Conservation (phyloP, 1,284 basidiomycete genomes). For the Ustanciosporium gigantosporum region DNA sequence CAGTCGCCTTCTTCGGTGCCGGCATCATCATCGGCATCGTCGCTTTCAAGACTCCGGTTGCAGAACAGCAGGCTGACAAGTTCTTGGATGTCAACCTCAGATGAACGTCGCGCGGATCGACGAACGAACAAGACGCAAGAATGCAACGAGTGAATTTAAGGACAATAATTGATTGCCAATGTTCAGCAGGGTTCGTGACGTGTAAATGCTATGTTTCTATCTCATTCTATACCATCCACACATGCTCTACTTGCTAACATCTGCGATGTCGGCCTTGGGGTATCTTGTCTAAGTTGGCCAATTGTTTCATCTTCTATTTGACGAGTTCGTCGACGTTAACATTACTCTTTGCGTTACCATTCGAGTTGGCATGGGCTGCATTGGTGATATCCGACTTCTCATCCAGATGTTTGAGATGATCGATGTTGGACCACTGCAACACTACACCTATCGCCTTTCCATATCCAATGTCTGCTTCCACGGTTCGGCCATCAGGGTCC, state of each 20-base stretch:
- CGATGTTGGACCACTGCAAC: conserved; percentile 23
- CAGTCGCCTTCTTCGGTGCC: conserved; percentile 77
- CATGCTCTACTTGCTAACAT: no score
- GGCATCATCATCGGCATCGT: conserved; percentile 68
- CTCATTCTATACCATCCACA: neutral
- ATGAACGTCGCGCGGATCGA: no score
- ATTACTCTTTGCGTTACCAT: conserved; percentile 2
- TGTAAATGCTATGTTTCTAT: neutral
- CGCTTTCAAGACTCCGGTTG: conserved; percentile 51
- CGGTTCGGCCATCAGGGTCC: conserved; percentile 16
- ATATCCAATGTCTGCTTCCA: conserved; percentile 24
- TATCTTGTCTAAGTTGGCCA: neutral
- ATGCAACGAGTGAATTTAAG: no score
- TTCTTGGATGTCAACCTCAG: conserved; percentile 47
- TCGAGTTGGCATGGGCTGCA: neutral
- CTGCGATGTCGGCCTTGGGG: no score
- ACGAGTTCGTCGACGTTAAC: conserved; percentile 41
- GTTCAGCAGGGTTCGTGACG: neutral
- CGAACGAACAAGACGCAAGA: no score
- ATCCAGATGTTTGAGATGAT: conserved; percentile 26
- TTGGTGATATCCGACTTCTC: neutral
- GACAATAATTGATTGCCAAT: no score
- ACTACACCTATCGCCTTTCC: conserved; percentile 18
- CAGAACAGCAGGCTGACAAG: conserved; percentile 40
- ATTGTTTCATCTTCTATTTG: no score